Percentiles rank a stretch among this genome's conserved stretches.
phyloP scores from a whole-genome alignment of 2,329 filamentous ascomycete genomes.

The Colletotrichum horii region DNA sequence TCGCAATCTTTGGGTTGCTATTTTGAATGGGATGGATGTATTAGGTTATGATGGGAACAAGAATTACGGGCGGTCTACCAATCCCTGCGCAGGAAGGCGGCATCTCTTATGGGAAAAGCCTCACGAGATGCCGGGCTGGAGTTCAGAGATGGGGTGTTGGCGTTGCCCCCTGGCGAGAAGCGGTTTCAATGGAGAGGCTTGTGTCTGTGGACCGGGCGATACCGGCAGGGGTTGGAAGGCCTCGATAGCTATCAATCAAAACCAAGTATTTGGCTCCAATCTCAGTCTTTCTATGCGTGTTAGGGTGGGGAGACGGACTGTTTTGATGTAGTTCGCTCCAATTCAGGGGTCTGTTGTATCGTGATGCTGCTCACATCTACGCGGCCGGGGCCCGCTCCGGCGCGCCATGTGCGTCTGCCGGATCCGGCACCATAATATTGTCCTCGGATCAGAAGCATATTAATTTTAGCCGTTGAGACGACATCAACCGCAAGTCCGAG shows the following conservation, averaged over 20 bases:
- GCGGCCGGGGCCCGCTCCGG: neutral
- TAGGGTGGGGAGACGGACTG: neutral
- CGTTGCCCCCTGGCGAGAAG: neutral
- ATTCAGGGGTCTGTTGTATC: neutral
- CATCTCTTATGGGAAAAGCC: neutral
- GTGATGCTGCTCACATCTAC: neutral
- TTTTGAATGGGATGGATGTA: neutral
- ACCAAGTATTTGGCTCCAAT: neutral
- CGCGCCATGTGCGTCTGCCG: neutral
- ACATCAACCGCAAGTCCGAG: too few species aligned
- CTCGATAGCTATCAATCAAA: neutral
- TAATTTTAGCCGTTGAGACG: too few species aligned
- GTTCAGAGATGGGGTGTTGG: neutral
- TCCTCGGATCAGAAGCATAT: neutral
- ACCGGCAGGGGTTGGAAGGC: neutral
- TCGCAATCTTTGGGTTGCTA: neutral
- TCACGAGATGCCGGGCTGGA: neutral
- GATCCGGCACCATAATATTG: neutral
- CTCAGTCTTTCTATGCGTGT: neutral
- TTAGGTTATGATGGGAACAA: neutral
- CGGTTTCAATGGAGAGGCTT: neutral
- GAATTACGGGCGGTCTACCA: neutral
- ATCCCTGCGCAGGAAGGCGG: slow-evolving; percentile 4
- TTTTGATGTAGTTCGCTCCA: neutral
- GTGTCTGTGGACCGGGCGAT: neutral